A percentile compares a stretch with the other conserved stretches of the same genome.
These are phyloP conservation scores for Ceratobasidium sp. DNA, from an alignment of 1,284 basidiomycete species.

Conservation along the genomic window DNA sequence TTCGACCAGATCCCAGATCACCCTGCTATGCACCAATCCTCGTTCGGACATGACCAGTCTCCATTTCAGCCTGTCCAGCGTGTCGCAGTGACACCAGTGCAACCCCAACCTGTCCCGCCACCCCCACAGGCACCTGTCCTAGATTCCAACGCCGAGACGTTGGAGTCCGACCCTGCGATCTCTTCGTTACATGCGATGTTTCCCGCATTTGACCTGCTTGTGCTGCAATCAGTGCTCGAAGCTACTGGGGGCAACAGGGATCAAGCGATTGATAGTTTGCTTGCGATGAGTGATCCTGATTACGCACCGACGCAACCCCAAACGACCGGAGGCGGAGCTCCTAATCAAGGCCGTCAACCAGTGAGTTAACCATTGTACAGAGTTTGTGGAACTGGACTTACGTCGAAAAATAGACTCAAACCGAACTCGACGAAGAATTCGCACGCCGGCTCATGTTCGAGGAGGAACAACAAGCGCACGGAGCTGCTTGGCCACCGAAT, in stretches of 20 bases:
- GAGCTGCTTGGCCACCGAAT: conserved; percentile 36
- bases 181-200: conserved; percentile 71
- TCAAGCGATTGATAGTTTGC: conserved; percentile 70
- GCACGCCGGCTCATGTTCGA: conserved; percentile 72
- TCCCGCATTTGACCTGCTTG: conserved; percentile 68
- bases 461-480: conserved; percentile 58
- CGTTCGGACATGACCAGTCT: neutral
- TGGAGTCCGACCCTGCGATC: conserved; percentile 57
- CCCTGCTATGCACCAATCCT: conserved; percentile 21
- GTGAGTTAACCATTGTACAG: neutral
- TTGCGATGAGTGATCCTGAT: conserved; percentile 81
- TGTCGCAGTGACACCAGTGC: conserved; percentile 27
- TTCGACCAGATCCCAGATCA: conserved; percentile 32
- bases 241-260: conserved; percentile 70
- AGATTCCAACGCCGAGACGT: conserved; percentile 7
- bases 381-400: neutral
- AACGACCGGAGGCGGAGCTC: conserved; percentile 11
- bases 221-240: conserved; percentile 69
- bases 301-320: conserved; percentile 55
- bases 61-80: conserved; percentile 14
- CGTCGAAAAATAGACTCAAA: conserved; percentile 58
- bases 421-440: conserved; percentile 75
- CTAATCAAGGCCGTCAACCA: neutral
- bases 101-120: conserved; percentile 30
- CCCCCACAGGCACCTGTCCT: conserved; percentile 35